These are phyloP conservation scores for Oxyria digyna DNA, from an alignment of 148 eudicot species.

Conservation along the genomic window DNA sequence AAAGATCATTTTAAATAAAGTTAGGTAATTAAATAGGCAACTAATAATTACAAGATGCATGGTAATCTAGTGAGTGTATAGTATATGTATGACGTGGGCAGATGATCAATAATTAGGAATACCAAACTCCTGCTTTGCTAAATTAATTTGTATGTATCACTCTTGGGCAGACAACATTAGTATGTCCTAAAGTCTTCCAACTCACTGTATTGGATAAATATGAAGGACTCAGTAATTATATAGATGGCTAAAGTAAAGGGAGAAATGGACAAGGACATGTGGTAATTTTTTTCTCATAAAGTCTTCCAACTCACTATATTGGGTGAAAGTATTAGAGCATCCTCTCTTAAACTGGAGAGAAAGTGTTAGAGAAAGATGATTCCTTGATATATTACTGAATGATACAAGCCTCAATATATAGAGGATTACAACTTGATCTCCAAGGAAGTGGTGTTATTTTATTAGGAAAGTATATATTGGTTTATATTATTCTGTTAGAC, in stretches of 20 bases:
- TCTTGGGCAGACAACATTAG: constrained; percentile 7
- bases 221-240: neutral
- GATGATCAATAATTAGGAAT: neutral
- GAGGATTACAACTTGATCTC: no score
- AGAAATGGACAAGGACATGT: neutral
- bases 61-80: neutral
- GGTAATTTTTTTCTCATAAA: neutral
- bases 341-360: no score
- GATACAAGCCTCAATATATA: no score
- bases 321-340: no score
- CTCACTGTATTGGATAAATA: constrained; percentile 6
- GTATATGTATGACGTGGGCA: neutral
- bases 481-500: no score
- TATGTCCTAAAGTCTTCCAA: constrained; percentile 9
- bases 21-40: neutral
- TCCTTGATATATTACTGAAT: no score
- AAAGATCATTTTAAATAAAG: no score
- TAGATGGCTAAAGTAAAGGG: constrained; percentile 1
- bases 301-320: no score
- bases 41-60: neutral
- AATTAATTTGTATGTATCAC: constrained; percentile 1
- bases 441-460: no score
- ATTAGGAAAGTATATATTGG: no score
- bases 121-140: constrained; percentile 1
- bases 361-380: no score